Conservation (phyloP, 805 yeast species). For the Suhomyces sp. region DNA sequence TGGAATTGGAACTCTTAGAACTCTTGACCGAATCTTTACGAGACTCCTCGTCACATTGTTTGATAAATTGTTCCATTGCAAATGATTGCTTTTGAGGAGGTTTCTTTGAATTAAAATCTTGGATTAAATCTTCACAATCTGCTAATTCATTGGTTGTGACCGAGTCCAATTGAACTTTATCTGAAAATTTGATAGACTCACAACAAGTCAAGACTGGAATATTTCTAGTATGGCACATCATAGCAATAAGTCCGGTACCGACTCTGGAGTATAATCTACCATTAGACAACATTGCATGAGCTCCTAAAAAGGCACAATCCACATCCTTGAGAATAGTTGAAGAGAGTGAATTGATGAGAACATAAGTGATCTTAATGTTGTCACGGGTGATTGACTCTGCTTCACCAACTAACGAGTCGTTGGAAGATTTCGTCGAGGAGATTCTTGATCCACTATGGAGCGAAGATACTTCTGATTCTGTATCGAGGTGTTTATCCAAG, state of each 20-base stretch:
- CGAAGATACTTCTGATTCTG: constrained; percentile 18
- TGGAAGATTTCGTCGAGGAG: too few relatives aligned
- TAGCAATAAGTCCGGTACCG: constrained; percentile 91
- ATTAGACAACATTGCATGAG: constrained; percentile 94
- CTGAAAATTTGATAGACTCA: constrained; percentile 91
- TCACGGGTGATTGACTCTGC: constrained; percentile 38
- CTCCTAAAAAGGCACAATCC: constrained; percentile 90
- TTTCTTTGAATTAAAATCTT: constrained; percentile 46
- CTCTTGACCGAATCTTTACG: constrained; percentile 16
- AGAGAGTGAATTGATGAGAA: constrained; percentile 73
- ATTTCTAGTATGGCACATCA: constrained; percentile 83
- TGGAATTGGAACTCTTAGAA: constrained; percentile 22
- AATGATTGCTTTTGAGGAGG: constrained; percentile 58
- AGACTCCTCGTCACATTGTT: constrained; percentile 38
- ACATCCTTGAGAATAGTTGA: constrained; percentile 78
- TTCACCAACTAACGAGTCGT: too few relatives aligned
- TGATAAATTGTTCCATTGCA: constrained; percentile 63
- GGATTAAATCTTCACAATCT: constrained; percentile 69
- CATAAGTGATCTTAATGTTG: constrained; percentile 78
- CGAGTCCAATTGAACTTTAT: constrained; percentile 93
- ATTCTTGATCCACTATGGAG: too few relatives aligned
- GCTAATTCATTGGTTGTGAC: constrained; percentile 91
- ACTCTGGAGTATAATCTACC: constrained; percentile 92
- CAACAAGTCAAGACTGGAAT: constrained; percentile 95
- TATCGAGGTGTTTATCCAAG: constrained; percentile 11